Evolutionary conservation across 2,329 filamentous ascomycete genomes (phyloP).

Genomic region (Pezizomycotina sp.): DNA sequence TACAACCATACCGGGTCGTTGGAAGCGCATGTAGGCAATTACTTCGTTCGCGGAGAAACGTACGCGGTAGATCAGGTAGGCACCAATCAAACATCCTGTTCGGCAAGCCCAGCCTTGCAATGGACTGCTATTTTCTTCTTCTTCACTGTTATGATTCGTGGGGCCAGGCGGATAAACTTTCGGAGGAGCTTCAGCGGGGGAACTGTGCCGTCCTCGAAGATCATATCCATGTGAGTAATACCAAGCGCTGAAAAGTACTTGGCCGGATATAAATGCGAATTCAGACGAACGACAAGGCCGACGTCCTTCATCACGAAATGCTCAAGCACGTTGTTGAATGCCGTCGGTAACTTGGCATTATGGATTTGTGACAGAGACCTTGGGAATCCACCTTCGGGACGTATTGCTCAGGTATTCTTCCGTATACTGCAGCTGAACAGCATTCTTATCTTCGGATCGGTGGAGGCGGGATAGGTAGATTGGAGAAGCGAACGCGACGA

Average conservation of each 20-base stretch:
- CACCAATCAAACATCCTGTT: slow-evolving; percentile 90
- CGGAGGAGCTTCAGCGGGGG: slow-evolving; percentile 75
- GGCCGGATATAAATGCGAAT: slow-evolving; percentile 87
- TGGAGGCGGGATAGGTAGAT: slow-evolving; percentile 56
- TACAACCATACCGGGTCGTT: slow-evolving; percentile 97
- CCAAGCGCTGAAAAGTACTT: slow-evolving; percentile 94
- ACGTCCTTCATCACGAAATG: slow-evolving; percentile 82
- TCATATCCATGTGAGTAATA: slow-evolving; percentile 96
- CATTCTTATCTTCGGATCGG: slow-evolving; percentile 29
- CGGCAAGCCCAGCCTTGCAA: slow-evolving; percentile 91
- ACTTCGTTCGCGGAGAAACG: slow-evolving; percentile 95
- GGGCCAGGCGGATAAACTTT: slow-evolving; percentile 86
- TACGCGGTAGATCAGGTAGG: slow-evolving; percentile 92
- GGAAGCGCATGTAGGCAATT: slow-evolving; percentile 97
- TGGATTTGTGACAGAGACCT: slow-evolving; percentile 27
- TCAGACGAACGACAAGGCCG: slow-evolving; percentile 83
- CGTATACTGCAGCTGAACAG: slow-evolving; percentile 16
- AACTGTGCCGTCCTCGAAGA: slow-evolving; percentile 96
- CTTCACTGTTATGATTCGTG: slow-evolving; percentile 80
- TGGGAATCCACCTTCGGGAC: slow-evolving; percentile 20
- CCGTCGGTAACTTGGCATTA: slow-evolving; percentile 48
- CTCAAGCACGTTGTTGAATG: slow-evolving; percentile 82
- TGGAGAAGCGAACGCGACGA: slow-evolving; percentile 90
- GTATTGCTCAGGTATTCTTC: slow-evolving; percentile 16
- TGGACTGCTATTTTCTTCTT: slow-evolving; percentile 92